Base-by-base conservation (phyloP, 176 grass and related monocot species). In the Bothriochloa decipiens region DNA sequence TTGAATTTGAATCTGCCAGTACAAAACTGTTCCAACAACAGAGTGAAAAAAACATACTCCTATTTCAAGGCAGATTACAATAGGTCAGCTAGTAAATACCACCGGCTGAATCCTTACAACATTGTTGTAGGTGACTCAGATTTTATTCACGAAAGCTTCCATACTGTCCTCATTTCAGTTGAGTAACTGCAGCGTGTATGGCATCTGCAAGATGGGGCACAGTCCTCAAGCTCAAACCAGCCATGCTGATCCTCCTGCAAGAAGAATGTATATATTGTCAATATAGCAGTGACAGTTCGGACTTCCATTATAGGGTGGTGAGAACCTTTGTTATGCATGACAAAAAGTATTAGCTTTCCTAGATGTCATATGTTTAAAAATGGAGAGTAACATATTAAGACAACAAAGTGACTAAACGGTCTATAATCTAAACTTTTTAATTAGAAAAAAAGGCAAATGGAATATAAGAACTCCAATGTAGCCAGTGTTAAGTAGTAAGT, bases 231-330 rank as follows among this genome's bases (percentile, higher is more conserved):
- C 47, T 96, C 75, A 99, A 88, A 82, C 96, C 96, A 41, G 96
- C 96, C 93, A 99, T 99, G 80, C 96, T 99, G 82, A 99, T 99
- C 80, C 96, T 92, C 96, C 96, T 99, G 96, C 80, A 89, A 60
- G 35, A 84, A 74, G 70, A 64, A 83, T 72, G 42, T 36, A 65
- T 1, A n/a, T 4, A 18, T 55, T 67, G 79, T 40, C 64, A 80
- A 37, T 50, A 69, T 49, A 26, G 64, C 43, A 40, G 13, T 26
- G 66, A 40, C n/a, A 41, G 9, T 8, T 39, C 18, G 32, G 32
- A n/a, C 13, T 17, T 70, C 45, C 26, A 47, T 39, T 36, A 27
- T 18, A 40, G 14, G 22, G 47, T 57, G 37, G 68, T 36, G 33
- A 70, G 9, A 7, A 70, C 1, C 40, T 18, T 52, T 52, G 49